Percentiles rank a stretch among this genome's conserved stretches.
Evolutionary conservation across 1,284 basidiomycete genomes (phyloP).

Genomic region (Paramarasmius palmivorus): DNA sequence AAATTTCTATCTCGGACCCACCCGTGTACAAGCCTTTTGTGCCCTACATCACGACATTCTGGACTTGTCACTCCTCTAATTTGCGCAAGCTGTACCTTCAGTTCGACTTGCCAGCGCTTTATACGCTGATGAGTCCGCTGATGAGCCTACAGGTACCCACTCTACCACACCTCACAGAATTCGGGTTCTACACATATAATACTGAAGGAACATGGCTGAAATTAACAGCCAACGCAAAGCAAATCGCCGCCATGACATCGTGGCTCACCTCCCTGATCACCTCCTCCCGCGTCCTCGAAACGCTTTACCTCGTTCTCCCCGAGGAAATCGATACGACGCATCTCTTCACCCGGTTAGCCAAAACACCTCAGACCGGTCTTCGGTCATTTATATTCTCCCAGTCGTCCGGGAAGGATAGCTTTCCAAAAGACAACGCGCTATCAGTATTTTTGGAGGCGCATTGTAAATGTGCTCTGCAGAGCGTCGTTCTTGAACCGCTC

Average conservation of each 20-base stretch:
- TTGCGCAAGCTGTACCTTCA: not conserved
- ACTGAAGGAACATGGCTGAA: not conserved
- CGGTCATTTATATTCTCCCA: not conserved
- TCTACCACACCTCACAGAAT: not conserved
- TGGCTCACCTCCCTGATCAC: not conserved
- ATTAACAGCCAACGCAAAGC: not conserved
- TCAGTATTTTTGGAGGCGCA: not conserved
- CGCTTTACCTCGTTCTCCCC: not conserved
- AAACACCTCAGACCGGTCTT: not conserved
- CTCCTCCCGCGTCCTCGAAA: not conserved
- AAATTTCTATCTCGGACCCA: no score
- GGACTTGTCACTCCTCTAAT: no score
- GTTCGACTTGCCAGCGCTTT: not conserved
- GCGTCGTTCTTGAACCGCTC: not conserved
- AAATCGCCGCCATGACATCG: not conserved
- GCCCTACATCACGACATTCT: no score
- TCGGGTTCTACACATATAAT: not conserved
- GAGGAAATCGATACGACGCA: not conserved
- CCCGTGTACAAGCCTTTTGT: no score
- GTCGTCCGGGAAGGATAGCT: not conserved
- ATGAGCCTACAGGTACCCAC: not conserved
- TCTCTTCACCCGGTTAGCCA: not conserved
- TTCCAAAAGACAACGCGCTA: not conserved
- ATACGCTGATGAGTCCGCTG: not conserved
- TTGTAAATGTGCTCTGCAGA: not conserved